phyloP scores from a whole-genome alignment of 371 early-diverging fungal species.

The Basidiobolus meristosporus region DNA sequence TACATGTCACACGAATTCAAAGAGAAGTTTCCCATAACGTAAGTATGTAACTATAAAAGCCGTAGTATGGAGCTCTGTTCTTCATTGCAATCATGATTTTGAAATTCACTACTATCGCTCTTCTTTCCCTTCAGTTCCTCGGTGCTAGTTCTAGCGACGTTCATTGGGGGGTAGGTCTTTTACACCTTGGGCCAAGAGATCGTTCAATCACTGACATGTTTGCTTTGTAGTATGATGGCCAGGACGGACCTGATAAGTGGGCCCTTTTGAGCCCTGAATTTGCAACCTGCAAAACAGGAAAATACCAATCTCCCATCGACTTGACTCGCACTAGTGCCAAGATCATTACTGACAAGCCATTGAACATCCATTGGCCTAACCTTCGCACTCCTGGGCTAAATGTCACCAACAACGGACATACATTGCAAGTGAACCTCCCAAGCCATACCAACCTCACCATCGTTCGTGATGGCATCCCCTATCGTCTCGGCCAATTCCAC shows the following conservation, averaged over 20 bases:
- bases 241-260: neutral
- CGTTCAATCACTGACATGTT: too few relatives aligned
- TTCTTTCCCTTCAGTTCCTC: too few relatives aligned
- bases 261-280: neutral
- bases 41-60: too few relatives aligned
- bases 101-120: too few relatives aligned
- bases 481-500: conserved; percentile 10
- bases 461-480: neutral
- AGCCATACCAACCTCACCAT: neutral
- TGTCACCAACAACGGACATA: conserved; percentile 6
- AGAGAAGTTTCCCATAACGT: too few relatives aligned
- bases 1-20: too few relatives aligned
- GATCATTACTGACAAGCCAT: conserved; percentile 1
- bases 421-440: conserved; percentile 7
- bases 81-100: too few relatives aligned
- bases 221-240: neutral
- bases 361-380: neutral
- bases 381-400: neutral
- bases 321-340: conserved; percentile 4
- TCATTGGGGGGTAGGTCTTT: too few relatives aligned
- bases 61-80: too few relatives aligned
- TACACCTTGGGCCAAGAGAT: too few relatives aligned
- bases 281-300: conserved; percentile 8
- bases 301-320: conserved; percentile 13
- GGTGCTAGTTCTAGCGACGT: too few relatives aligned